Evolutionary conservation across 768 basidiomycete genomes (phyloP).

Genomic region (Lactifluus pinguis): DNA sequence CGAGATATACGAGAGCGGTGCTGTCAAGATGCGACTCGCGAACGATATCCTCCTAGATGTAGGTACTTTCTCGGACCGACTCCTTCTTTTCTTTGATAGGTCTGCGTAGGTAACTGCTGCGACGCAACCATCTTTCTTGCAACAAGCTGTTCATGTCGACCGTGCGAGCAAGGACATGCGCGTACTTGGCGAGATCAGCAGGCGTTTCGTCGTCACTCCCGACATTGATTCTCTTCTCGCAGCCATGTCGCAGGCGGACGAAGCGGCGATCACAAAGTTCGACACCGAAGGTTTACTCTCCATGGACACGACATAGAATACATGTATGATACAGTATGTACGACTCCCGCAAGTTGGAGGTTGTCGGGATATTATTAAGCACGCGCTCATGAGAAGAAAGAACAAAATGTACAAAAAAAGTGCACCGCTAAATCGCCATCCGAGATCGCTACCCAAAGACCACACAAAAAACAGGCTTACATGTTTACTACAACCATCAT

Average conservation of each 20-base stretch:
- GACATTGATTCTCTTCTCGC: slow-evolving; percentile 67
- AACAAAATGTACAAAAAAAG: background rate
- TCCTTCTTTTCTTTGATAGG: background rate
- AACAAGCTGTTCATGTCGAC: slow-evolving; percentile 77
- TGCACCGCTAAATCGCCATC: background rate
- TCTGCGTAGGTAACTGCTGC: slow-evolving; percentile 60
- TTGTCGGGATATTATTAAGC: background rate
- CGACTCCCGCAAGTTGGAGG: background rate
- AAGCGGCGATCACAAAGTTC: slow-evolving; percentile 22
- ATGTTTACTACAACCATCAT: background rate
- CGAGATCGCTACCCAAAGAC: background rate
- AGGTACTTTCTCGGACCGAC: slow-evolving; percentile 23
- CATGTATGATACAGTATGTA: background rate
- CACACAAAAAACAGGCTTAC: background rate
- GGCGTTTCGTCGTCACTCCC: slow-evolving; percentile 77
- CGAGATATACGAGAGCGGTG: slow-evolving; percentile 78
- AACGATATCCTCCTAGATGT: slow-evolving; percentile 83
- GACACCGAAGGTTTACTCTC: slow-evolving; percentile 42
- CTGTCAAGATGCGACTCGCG: slow-evolving; percentile 75
- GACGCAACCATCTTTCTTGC: slow-evolving; percentile 80
- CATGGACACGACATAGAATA: slow-evolving; percentile 38
- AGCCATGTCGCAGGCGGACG: slow-evolving; percentile 51
- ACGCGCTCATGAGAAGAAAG: background rate
- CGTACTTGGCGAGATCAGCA: slow-evolving; percentile 81
- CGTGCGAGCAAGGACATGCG: slow-evolving; percentile 44